A percentile compares a stretch with the other conserved stretches of the same genome.
These are phyloP conservation scores for Dactylonectria macrodidyma DNA, from an alignment of 2,329 filamentous ascomycete genomes.

Conservation along the genomic window DNA sequence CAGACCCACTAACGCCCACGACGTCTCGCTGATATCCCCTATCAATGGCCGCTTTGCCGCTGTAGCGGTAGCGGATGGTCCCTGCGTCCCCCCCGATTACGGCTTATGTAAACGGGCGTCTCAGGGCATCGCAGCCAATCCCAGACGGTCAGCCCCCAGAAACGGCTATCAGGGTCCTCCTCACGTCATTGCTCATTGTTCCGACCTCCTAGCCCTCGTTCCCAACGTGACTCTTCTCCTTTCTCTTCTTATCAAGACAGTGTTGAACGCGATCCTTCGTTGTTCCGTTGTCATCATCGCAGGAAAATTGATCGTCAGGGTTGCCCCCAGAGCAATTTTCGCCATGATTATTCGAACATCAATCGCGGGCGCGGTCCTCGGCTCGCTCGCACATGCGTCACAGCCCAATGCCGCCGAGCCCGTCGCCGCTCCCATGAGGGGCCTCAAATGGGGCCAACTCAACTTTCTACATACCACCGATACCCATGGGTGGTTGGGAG, in stretches of 20 bases:
- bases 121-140: constrained; percentile 12
- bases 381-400: constrained; percentile 61
- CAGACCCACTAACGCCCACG: constrained; percentile 14
- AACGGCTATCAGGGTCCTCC: constrained; percentile 16
- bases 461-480: constrained; percentile 99
- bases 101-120: constrained; percentile 16
- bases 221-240: constrained; percentile 11
- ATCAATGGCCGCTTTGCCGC: constrained; percentile 6
- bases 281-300: background rate
- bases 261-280: background rate
- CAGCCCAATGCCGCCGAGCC: constrained; percentile 88
- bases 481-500: constrained; percentile 95
- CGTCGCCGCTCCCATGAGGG: constrained; percentile 84
- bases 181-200: constrained; percentile 20
- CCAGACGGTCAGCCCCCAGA: too few species aligned
- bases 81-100: background rate
- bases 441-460: constrained; percentile 91
- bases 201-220: constrained; percentile 8
- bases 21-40: constrained; percentile 8
- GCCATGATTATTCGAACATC: constrained; percentile 47
- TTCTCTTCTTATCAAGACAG: background rate
- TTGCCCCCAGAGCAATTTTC: background rate
- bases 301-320: background rate
- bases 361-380: constrained; percentile 49
- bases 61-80: background rate